Conservation (phyloP, 2,329 filamentous ascomycete species). For the Trichoderma simmonsii region DNA sequence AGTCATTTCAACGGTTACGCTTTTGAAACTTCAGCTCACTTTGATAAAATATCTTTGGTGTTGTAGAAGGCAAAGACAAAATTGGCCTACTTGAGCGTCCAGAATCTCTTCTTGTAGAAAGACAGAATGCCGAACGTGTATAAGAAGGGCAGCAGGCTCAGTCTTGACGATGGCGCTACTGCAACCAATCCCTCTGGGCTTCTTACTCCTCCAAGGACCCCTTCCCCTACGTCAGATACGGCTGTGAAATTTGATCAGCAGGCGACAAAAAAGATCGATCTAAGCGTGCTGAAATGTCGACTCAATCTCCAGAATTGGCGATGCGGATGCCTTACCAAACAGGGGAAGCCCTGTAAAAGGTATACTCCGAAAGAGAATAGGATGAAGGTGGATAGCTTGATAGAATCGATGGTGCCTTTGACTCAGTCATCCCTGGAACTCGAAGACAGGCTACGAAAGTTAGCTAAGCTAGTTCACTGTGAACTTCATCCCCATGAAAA, state of each 20-base stretch:
- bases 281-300: not conserved
- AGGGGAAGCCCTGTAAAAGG: not conserved
- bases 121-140: not conserved
- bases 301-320: not conserved
- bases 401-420: not conserved
- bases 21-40: not conserved
- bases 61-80: not conserved
- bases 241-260: not conserved
- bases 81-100: not conserved
- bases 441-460: not conserved
- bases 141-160: not conserved
- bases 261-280: not conserved
- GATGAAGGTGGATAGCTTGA: not conserved
- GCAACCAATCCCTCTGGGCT: not conserved
- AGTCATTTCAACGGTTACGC: not conserved
- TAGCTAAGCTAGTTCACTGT: not conserved
- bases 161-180: not conserved
- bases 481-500: not conserved
- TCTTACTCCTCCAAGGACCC: not conserved
- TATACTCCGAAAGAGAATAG: not conserved
- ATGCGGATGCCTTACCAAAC: not conserved
- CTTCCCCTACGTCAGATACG: not conserved
- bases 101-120: not conserved
- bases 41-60: not conserved
- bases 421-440: not conserved